Conservation (phyloP, 768 basidiomycete genomes). For the Lactarius hatsudake region DNA sequence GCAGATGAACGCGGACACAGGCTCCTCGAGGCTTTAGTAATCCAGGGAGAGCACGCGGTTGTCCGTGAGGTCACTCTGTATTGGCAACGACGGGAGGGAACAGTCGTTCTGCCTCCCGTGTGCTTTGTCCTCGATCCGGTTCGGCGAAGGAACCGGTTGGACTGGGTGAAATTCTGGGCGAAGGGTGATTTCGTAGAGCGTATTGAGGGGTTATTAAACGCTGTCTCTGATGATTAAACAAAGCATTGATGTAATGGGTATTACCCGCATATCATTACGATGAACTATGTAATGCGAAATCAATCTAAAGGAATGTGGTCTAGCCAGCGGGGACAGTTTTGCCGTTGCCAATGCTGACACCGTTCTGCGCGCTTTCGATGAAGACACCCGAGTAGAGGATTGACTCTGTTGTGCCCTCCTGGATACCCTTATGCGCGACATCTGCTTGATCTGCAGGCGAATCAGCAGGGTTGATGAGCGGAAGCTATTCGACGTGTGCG, state of each 20-base stretch:
- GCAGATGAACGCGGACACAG: conserved; percentile 40
- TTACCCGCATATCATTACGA: not conserved
- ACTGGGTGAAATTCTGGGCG: conserved; percentile 30
- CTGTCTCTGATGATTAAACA: not conserved
- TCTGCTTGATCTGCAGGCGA: conserved; percentile 47
- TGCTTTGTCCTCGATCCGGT: conserved; percentile 44
- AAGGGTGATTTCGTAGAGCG: conserved; percentile 26
- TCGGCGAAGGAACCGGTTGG: conserved; percentile 27
- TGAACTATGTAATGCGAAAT: not conserved
- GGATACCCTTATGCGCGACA: conserved; percentile 57
- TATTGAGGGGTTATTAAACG: conserved; percentile 26
- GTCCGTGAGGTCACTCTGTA: conserved; percentile 59
- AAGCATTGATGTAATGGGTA: not conserved
- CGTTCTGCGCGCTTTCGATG: conserved; percentile 39
- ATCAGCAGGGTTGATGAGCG: conserved; percentile 48
- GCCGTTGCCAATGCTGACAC: conserved; percentile 38
- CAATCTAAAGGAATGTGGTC: not conserved
- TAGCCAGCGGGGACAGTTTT: conserved; percentile 1
- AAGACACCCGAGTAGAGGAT: conserved; percentile 59
- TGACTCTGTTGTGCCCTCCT: conserved; percentile 55
- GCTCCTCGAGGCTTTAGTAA: conserved; percentile 51
- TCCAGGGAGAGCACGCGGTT: conserved; percentile 46
- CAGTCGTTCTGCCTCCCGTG: conserved; percentile 44
- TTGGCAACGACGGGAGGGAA: conserved; percentile 42
- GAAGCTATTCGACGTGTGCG: conserved; percentile 40